Conservation (phyloP, 176 grass and related monocot species). For the Avena insularis region DNA sequence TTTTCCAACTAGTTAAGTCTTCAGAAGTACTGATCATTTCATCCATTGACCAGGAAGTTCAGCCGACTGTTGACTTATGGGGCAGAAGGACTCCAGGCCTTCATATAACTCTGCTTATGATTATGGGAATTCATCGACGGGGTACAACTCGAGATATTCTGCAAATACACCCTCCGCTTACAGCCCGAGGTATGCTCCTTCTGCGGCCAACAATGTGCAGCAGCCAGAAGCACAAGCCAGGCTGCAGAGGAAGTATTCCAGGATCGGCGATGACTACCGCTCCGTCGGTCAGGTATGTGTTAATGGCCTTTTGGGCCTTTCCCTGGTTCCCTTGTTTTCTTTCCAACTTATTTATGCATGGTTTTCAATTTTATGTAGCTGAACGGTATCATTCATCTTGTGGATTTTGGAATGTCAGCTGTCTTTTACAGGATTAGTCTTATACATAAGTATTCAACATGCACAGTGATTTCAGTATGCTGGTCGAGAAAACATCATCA, state of each 20-base stretch:
- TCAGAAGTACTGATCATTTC: background rate
- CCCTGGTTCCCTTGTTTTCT: background rate
- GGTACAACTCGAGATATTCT: conserved; percentile 60
- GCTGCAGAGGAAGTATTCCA: conserved; percentile 70
- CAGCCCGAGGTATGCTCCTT: conserved; percentile 48
- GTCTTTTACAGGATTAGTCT: background rate
- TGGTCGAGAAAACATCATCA: background rate
- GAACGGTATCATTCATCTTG: background rate
- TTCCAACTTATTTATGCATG: background rate
- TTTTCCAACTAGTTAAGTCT: background rate
- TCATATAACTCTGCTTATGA: conserved; percentile 40
- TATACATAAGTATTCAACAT: background rate
- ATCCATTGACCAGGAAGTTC: conserved; percentile 5
- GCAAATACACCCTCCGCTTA: conserved; percentile 57
- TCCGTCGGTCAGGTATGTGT: conserved; percentile 76
- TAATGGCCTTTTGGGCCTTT: background rate
- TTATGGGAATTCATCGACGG: conserved; percentile 50
- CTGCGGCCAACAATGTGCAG: conserved; percentile 46
- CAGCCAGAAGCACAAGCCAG: conserved; percentile 61
- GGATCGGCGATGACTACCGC: conserved; percentile 81
- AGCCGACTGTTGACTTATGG: conserved; percentile 45
- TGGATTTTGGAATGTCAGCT: conserved; percentile 17
- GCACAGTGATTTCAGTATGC: background rate
- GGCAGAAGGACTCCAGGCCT: conserved; percentile 58
- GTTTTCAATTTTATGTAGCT: conserved; percentile 12